These are phyloP conservation scores for Abelmoschus esculentus DNA, from an alignment of 345 rosid species.

Conservation along the genomic window DNA sequence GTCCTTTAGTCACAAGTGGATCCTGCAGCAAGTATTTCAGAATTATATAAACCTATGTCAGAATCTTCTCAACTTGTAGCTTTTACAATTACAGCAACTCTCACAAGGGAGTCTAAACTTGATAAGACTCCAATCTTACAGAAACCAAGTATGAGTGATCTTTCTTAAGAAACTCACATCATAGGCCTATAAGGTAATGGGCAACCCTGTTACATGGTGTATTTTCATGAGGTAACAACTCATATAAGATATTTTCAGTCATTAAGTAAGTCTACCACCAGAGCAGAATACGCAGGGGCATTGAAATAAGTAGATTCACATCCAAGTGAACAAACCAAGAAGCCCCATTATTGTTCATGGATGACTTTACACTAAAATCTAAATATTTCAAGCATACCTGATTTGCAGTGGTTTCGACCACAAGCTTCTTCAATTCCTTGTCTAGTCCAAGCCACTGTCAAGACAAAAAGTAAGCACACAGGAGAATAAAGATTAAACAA, in stretches of 20 bases:
- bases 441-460: slow-evolving; percentile 88
- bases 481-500: background rate
- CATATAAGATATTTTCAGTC: background rate
- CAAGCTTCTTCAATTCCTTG: slow-evolving; percentile 74
- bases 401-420: slow-evolving; percentile 82
- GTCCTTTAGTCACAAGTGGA: slow-evolving; percentile 78
- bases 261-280: background rate
- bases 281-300: background rate
- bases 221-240: background rate
- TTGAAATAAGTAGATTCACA: background rate
- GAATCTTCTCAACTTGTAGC: background rate
- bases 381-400: slow-evolving; percentile 45
- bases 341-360: background rate
- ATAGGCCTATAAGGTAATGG: background rate
- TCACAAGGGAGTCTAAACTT: slow-evolving; percentile 12
- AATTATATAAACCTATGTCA: background rate
- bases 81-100: slow-evolving; percentile 17
- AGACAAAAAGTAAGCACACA: background rate
- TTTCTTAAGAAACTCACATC: no score
- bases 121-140: background rate
- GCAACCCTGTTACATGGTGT: background rate
- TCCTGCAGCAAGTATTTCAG: slow-evolving; percentile 42
- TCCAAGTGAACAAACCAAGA: slow-evolving; percentile 6
- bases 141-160: background rate
- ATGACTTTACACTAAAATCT: background rate